These are phyloP conservation scores for Chlorella sp. DNA, from an alignment of 139 green algal genomes.

Conservation along the genomic window DNA sequence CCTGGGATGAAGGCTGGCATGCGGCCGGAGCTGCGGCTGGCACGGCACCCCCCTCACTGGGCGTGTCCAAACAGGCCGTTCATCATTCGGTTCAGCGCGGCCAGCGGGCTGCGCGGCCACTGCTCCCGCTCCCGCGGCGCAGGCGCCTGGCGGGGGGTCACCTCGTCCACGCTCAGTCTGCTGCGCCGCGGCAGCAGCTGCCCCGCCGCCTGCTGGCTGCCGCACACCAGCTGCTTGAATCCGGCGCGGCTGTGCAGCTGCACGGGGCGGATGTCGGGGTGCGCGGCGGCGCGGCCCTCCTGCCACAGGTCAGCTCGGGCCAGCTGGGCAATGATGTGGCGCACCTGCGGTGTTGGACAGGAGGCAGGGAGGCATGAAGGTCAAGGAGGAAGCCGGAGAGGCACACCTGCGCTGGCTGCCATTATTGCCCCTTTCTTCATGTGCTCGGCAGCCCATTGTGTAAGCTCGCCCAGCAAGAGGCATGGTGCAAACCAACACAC, in stretches of 20 bases:
- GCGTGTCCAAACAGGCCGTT: not conserved
- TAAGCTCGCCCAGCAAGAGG: too few species aligned
- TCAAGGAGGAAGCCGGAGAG: not conserved
- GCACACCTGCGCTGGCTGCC: too few species aligned
- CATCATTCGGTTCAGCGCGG: not conserved
- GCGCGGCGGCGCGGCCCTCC: conserved; percentile 1
- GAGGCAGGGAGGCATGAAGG: not conserved
- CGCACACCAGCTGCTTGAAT: not conserved
- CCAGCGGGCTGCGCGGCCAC: not conserved
- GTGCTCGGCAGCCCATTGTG: too few species aligned
- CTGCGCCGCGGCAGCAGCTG: not conserved
- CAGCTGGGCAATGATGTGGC: not conserved
- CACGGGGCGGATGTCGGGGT: not conserved
- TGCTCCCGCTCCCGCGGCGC: not conserved
- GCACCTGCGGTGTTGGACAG: not conserved
- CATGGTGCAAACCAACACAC: too few species aligned
- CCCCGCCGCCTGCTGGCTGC: not conserved
- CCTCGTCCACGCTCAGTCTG: not conserved
- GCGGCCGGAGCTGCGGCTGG: too few species aligned
- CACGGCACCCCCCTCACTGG: not conserved
- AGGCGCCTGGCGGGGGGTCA: not conserved
- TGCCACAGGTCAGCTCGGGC: not conserved
- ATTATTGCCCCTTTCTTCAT: too few species aligned
- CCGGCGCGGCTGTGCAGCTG: not conserved
- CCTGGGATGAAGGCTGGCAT: too few species aligned